Evolutionary conservation across 2,329 filamentous ascomycete genomes (phyloP).

Genomic region (Hysterium pulicare): DNA sequence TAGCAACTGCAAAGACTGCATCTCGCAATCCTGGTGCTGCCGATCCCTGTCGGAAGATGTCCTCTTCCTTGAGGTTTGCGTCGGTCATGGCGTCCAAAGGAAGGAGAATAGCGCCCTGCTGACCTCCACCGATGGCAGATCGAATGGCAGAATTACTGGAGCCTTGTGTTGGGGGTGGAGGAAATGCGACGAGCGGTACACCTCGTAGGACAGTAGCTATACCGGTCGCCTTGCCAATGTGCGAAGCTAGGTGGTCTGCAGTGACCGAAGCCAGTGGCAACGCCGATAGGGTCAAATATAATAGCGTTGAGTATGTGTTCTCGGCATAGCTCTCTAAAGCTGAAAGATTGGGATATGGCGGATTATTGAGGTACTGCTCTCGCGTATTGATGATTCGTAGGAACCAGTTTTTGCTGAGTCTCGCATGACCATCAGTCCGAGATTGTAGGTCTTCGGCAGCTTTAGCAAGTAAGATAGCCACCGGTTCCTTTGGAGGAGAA

Average conservation of each 20-base stretch:
- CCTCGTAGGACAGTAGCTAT: slow-evolving; percentile 85
- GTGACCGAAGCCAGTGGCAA: slow-evolving; percentile 78
- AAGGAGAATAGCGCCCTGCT: slow-evolving; percentile 68
- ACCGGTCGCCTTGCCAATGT: slow-evolving; percentile 90
- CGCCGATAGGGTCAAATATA: slow-evolving; percentile 81
- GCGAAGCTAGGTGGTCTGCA: slow-evolving; percentile 87
- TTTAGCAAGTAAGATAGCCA: slow-evolving; percentile 76
- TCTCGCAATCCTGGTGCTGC: slow-evolving; percentile 79
- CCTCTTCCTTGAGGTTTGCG: slow-evolving; percentile 76
- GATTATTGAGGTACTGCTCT: slow-evolving; percentile 78
- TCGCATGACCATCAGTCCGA: slow-evolving; percentile 46
- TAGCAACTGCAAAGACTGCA: slow-evolving; percentile 88
- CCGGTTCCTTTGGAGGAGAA: slow-evolving; percentile 81
- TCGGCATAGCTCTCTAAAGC: slow-evolving; percentile 86
- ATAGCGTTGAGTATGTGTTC: slow-evolving; percentile 87
- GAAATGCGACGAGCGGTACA: slow-evolving; percentile 81
- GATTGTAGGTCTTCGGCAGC: slow-evolving; percentile 59
- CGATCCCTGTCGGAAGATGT: slow-evolving; percentile 77
- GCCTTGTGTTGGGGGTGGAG: slow-evolving; percentile 58
- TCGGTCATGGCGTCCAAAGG: slow-evolving; percentile 89
- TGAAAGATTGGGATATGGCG: slow-evolving; percentile 70
- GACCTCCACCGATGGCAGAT: slow-evolving; percentile 45
- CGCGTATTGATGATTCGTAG: slow-evolving; percentile 73
- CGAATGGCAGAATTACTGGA: slow-evolving; percentile 29
- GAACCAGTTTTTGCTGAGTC: slow-evolving; percentile 56